phyloP scores from a whole-genome alignment of 2,329 filamentous ascomycete genomes.

The Fusarium humuli region DNA sequence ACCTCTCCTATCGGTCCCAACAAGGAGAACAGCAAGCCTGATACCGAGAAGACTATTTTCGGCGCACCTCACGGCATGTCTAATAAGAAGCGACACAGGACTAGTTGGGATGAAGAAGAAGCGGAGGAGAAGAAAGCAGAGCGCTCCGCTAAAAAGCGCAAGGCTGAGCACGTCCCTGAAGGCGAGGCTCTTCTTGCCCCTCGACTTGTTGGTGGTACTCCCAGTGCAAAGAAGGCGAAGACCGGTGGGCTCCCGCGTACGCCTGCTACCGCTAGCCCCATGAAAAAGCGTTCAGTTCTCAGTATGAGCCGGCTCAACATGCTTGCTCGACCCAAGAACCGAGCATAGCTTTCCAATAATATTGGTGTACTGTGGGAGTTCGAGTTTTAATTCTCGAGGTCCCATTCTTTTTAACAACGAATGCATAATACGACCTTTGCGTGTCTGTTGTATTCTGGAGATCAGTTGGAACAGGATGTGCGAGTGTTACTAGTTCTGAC shows the following conservation, averaged over 20 bases:
- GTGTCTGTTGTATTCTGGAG: conserved; percentile 11
- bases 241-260: conserved; percentile 34
- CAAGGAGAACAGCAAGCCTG: conserved; percentile 67
- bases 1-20: conserved; percentile 55
- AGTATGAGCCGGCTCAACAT: conserved; percentile 71
- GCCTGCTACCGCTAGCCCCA: conserved; percentile 55
- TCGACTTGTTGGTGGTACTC: conserved; percentile 55
- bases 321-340: conserved; percentile 70
- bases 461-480: not conserved
- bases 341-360: conserved; percentile 54
- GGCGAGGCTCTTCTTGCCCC: conserved; percentile 66
- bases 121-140: conserved; percentile 60
- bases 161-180: conserved; percentile 61
- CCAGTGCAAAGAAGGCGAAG: conserved; percentile 53
- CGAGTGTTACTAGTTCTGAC: conserved; percentile 8
- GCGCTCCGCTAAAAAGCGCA: conserved; percentile 70
- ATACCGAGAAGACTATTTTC: conserved; percentile 52
- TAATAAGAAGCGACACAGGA: conserved; percentile 75
- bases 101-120: conserved; percentile 67
- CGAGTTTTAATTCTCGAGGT: not conserved
- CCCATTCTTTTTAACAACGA: conserved; percentile 14
- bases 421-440: conserved; percentile 41
- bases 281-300: conserved; percentile 64
- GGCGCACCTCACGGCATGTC: conserved; percentile 70
- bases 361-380: not conserved